phyloP scores from a whole-genome alignment of 176 grass and related monocot species.

The Canna indica region DNA sequence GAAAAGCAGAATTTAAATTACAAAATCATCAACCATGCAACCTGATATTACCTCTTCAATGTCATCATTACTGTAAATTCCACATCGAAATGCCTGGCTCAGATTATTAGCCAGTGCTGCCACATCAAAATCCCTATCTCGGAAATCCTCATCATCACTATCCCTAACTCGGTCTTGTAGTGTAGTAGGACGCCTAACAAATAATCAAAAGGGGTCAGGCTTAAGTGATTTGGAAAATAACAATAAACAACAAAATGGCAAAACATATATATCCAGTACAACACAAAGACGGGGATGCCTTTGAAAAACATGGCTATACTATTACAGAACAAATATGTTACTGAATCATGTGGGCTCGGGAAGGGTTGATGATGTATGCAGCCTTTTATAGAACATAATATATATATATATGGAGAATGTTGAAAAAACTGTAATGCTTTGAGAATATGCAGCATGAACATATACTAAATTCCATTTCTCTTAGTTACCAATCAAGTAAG shows the following conservation, averaged over 20 bases:
- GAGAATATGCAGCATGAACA: not conserved
- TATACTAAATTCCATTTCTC: not conserved
- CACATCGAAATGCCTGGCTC: constrained; percentile 90
- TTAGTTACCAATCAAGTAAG: not conserved
- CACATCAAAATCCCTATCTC: constrained; percentile 96
- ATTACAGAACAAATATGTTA: not conserved
- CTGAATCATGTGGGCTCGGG: too few species aligned
- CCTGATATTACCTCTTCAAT: constrained; percentile 53
- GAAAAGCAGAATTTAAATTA: not conserved
- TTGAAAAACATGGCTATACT: too few species aligned
- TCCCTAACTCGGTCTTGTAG: constrained; percentile 83
- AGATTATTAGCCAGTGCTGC: constrained; percentile 89
- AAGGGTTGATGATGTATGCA: too few species aligned
- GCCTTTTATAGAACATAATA: too few species aligned
- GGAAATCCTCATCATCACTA: constrained; percentile 92
- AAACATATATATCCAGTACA: not conserved
- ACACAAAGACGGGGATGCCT: too few species aligned
- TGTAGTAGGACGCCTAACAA: constrained; percentile 67
- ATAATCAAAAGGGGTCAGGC: constrained; percentile 13
- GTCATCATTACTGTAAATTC: constrained; percentile 85
- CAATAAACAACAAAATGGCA: not conserved
- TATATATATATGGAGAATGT: not conserved
- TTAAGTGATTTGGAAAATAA: not conserved
- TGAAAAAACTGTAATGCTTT: not conserved
- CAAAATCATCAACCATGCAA: too few species aligned